These are phyloP conservation scores for Eucalyptus pumila DNA, from an alignment of 345 rosid genomes.

Conservation along the genomic window DNA sequence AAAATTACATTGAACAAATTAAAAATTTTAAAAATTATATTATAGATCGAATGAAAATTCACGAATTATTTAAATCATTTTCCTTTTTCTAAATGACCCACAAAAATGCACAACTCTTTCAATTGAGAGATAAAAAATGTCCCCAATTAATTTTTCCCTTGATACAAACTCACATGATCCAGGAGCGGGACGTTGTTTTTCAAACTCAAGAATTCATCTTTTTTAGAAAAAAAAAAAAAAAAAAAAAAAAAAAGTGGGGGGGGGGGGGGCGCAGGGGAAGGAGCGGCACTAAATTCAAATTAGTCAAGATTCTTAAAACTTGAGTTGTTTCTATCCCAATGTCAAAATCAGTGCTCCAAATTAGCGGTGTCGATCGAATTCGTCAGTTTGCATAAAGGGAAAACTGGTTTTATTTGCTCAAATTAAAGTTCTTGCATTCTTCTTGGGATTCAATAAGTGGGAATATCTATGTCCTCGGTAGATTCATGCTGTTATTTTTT, in stretches of 20 bases:
- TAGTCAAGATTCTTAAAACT: background rate
- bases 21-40: too few relatives aligned
- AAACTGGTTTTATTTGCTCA: background rate
- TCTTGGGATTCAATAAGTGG: background rate
- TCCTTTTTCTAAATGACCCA: background rate
- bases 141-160: too few relatives aligned
- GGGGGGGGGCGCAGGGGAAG: too few relatives aligned
- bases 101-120: background rate
- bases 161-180: too few relatives aligned
- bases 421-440: background rate
- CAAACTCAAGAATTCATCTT: background rate
- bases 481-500: too few relatives aligned
- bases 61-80: too few relatives aligned
- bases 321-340: too few relatives aligned
- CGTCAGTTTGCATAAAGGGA: background rate
- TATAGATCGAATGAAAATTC: fast-evolving
- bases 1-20: too few relatives aligned
- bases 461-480: background rate
- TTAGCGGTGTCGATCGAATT: background rate
- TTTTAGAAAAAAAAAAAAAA: too few relatives aligned
- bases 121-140: too few relatives aligned
- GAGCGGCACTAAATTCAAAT: background rate
- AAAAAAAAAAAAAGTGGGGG: too few relatives aligned
- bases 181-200: too few relatives aligned
- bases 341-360: background rate